phyloP scores from a whole-genome alignment of 192 early-diverging fungal species.

The Pilobolus umbonatus region DNA sequence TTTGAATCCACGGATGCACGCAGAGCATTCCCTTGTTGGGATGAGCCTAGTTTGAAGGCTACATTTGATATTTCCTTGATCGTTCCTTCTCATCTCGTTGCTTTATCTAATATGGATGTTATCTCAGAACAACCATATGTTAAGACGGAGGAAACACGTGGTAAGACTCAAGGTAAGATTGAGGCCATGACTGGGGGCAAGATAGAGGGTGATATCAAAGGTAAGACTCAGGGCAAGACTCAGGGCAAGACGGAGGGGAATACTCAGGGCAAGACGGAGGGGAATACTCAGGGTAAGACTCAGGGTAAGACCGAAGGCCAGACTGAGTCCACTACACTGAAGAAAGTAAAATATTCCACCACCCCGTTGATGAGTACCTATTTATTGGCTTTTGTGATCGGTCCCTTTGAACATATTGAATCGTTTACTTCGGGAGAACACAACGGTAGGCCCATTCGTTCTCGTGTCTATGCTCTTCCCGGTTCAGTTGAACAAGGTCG shows the following conservation, averaged over 20 bases:
- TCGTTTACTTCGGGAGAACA: constrained; percentile 58
- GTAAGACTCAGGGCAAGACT: constrained; percentile 31
- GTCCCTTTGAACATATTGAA: constrained; percentile 92
- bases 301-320: constrained; percentile 23
- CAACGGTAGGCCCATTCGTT: constrained; percentile 67
- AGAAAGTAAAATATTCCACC: constrained; percentile 81
- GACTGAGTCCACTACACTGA: constrained; percentile 43
- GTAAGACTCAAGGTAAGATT: constrained; percentile 29
- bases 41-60: constrained; percentile 95
- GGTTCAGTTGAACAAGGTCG: constrained; percentile 76
- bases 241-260: constrained; percentile 15
- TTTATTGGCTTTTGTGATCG: constrained; percentile 87
- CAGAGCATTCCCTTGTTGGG: constrained; percentile 93
- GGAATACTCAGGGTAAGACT: constrained; percentile 25
- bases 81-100: constrained; percentile 69
- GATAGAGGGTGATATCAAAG: constrained; percentile 11
- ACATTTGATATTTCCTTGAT: constrained; percentile 88
- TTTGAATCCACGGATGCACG: constrained; percentile 93
- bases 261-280: constrained; percentile 30
- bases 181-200: constrained; percentile 30
- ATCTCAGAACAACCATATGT: constrained; percentile 49
- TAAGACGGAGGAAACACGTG: constrained; percentile 37
- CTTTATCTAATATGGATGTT: constrained; percentile 91
- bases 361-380: constrained; percentile 96
- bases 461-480: constrained; percentile 82